phyloP scores from a whole-genome alignment of 495 filamentous ascomycete genomes.

The Penicillium silybi region DNA sequence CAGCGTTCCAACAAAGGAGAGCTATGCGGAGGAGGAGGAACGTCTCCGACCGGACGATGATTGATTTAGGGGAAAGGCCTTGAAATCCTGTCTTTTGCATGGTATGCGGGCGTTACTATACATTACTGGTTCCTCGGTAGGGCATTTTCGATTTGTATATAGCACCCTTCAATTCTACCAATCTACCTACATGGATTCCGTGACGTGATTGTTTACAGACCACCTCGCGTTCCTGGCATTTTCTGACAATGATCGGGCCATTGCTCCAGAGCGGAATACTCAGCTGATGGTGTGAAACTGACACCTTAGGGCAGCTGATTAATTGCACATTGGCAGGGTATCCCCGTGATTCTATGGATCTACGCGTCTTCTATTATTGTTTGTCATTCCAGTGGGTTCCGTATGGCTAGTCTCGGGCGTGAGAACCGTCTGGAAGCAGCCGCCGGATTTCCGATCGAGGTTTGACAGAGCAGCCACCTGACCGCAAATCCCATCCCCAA shows the following conservation, averaged over 20 bases:
- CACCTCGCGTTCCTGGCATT: background rate
- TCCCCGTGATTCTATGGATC: background rate
- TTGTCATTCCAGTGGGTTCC: conserved; percentile 1
- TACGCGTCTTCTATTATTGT: background rate
- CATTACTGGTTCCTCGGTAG: conserved; percentile 2
- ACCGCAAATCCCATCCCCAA: background rate
- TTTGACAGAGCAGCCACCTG: background rate
- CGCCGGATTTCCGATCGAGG: background rate
- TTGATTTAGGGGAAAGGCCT: background rate
- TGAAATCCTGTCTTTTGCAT: conserved; percentile 7
- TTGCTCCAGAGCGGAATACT: background rate
- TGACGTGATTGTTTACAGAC: background rate
- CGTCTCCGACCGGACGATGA: conserved; percentile 10
- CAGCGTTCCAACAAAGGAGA: conserved; percentile 10
- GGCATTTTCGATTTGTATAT: conserved; percentile 9
- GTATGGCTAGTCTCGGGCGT: background rate
- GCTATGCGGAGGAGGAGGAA: conserved; percentile 11
- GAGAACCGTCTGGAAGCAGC: background rate
- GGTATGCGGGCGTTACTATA: conserved; percentile 8
- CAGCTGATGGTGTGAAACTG: background rate
- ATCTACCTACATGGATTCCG: no score
- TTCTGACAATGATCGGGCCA: background rate
- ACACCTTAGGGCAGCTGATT: background rate
- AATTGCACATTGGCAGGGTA: background rate
- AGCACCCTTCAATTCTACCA: background rate